These are phyloP conservation scores for Aphanomyces astaci DNA, from an alignment of 352 stramenopile species.

Conservation along the genomic window DNA sequence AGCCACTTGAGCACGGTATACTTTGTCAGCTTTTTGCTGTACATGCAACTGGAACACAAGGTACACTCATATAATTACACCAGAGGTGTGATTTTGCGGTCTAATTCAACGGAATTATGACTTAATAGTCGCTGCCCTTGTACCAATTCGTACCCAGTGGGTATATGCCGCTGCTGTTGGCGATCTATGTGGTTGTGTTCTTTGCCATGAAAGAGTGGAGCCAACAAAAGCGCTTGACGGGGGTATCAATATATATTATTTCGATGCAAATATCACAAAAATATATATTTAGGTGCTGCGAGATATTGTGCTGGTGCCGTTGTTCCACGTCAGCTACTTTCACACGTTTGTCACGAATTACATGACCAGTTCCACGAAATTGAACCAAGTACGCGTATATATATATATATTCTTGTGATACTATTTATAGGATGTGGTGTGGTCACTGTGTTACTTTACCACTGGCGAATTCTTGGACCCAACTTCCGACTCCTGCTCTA, in stretches of 20 bases:
- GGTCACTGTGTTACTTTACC: slow-evolving; percentile 92
- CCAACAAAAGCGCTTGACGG: slow-evolving; percentile 72
- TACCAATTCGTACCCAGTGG: slow-evolving; percentile 49
- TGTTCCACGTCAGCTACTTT: slow-evolving; percentile 91
- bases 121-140: background rate
- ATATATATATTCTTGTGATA: no score
- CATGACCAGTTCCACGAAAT: slow-evolving; percentile 72
- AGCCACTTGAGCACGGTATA: slow-evolving; percentile 95
- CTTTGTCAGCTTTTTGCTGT: slow-evolving; percentile 90
- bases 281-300: slow-evolving; percentile 50
- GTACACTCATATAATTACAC: no score
- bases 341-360: slow-evolving; percentile 86
- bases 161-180: slow-evolving; percentile 88
- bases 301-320: slow-evolving; percentile 84
- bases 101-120: no score
- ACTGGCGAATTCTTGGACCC: slow-evolving; percentile 85
- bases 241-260: no score
- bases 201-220: slow-evolving; percentile 85
- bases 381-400: slow-evolving; percentile 60
- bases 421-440: slow-evolving; percentile 54
- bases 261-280: no score
- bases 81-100: no score
- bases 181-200: slow-evolving; percentile 88
- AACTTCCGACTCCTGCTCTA: background rate
- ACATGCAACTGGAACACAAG: slow-evolving; percentile 87